These are phyloP conservation scores for Stephania japonica DNA, from an alignment of 164 flowering plant species.

Conservation along the genomic window DNA sequence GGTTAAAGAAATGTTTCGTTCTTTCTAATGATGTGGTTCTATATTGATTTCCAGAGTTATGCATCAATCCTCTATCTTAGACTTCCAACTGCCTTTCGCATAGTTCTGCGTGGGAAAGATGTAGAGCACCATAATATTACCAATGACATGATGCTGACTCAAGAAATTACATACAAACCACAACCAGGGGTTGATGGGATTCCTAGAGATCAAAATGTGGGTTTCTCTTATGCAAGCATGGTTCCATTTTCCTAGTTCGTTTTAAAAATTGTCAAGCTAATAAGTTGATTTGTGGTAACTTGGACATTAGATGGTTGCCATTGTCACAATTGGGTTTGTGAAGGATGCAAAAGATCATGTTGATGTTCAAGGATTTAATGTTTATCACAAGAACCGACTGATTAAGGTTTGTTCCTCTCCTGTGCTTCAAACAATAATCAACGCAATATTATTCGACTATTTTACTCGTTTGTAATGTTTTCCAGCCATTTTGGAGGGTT, in stretches of 20 bases:
- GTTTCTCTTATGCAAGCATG: too few relatives aligned
- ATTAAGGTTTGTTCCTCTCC: slow-evolving; percentile 51
- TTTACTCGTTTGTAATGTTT: too few relatives aligned
- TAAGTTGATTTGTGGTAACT: slow-evolving; percentile 13
- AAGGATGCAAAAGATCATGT: slow-evolving; percentile 87
- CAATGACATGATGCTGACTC: slow-evolving; percentile 80
- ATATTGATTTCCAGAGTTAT: slow-evolving; percentile 57
- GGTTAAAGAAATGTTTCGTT: too few relatives aligned
- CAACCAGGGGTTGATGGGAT: slow-evolving; percentile 30
- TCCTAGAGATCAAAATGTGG: slow-evolving; percentile 47
- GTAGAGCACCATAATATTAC: slow-evolving; percentile 87
- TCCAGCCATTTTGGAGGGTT: slow-evolving; percentile 97
- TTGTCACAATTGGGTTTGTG: slow-evolving; percentile 87
- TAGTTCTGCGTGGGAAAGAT: slow-evolving; percentile 81
- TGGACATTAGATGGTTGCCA: slow-evolving; percentile 56
- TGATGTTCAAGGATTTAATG: slow-evolving; percentile 94
- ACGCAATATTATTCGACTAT: too few relatives aligned
- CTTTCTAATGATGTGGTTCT: too few relatives aligned
- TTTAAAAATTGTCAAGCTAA: neutral
- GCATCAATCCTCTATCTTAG: slow-evolving; percentile 85
- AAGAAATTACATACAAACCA: slow-evolving; percentile 70
- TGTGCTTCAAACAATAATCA: too few relatives aligned
- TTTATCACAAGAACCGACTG: slow-evolving; percentile 91
- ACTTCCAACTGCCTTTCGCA: slow-evolving; percentile 68
- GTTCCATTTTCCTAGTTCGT: too few relatives aligned